Percentiles rank a stretch among this genome's conserved stretches.
Conservation (phyloP, 768 basidiomycete genomes). For the Lentinula aciculospora region DNA sequence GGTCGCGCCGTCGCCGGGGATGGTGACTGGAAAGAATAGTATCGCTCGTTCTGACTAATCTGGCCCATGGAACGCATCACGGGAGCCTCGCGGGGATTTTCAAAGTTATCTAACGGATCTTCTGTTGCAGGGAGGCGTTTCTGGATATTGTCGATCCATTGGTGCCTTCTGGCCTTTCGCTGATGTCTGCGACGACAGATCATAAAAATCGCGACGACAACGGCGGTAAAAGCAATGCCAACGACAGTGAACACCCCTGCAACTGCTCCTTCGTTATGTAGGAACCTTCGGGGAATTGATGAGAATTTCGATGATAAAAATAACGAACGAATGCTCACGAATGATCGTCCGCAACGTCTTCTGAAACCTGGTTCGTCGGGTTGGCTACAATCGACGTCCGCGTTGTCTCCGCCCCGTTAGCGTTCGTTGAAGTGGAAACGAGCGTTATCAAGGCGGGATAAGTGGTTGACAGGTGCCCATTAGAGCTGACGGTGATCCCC, state of each 20-base stretch:
- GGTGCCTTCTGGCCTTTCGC: conserved; percentile 27
- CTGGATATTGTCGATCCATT: conserved; percentile 31
- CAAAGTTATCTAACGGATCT: conserved; percentile 37
- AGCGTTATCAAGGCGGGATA: conserved; percentile 44
- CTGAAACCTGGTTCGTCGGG: conserved; percentile 27
- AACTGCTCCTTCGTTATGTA: conserved; percentile 60
- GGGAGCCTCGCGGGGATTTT: conserved; percentile 15
- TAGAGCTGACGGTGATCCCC: conserved; percentile 27
- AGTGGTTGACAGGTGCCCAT: conserved; percentile 32
- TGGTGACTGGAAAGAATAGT: background rate
- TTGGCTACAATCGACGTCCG: conserved; percentile 51
- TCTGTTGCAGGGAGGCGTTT: conserved; percentile 22
- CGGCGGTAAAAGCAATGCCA: conserved; percentile 46
- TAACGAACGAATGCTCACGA: conserved; percentile 17
- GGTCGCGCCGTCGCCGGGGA: background rate
- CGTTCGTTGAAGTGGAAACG: conserved; percentile 36
- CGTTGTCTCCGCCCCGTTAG: conserved; percentile 39
- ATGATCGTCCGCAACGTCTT: conserved; percentile 11
- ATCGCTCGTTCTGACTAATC: background rate
- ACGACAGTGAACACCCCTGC: conserved; percentile 70
- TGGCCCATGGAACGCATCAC: conserved; percentile 1
- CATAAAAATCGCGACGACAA: conserved; percentile 37
- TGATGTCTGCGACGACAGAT: conserved; percentile 38
- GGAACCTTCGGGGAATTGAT: conserved; percentile 16
- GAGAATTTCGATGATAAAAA: background rate